Base-by-base conservation (phyloP, 2,329 filamentous ascomycete species). In the Berkeleyomyces rouxiae region DNA sequence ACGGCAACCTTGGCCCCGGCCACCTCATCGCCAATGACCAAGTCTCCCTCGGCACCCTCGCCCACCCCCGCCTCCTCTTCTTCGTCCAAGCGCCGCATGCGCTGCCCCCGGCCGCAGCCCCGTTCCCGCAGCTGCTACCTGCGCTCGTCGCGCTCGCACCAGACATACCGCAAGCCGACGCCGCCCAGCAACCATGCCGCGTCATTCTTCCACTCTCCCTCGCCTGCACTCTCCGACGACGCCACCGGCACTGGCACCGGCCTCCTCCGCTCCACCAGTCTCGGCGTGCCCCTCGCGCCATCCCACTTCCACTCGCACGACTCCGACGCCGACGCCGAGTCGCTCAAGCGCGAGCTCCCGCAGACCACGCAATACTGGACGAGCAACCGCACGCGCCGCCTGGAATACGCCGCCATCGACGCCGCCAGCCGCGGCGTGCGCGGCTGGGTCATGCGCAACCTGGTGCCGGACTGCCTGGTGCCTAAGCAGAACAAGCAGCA, bases 281-380 rank as follows among this genome's bases (percentile, higher is more conserved):
- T 55, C 36, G 51, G 51, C 3, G 10, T 37, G 51, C 31, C 36
- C 33, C 51, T 36, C 33, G 36, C 51, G 7, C 53, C 65, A 66
- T 46, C 46, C 40, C 58, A 59, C 23, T 2, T 31, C 11, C 58
- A 44, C 16, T n/a, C 36, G 9, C 58, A 47, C 13, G 40, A 10
- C 44, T n/a, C 31, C 13, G 7, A 58, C 64, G 64, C 67, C 58
- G 65, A 60, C 40, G 63, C 63, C 42, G 63, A 71, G 42, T 2
- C 73, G 74, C 42, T 71, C 75, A 55, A 55, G 33, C 51, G 51
- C 2, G 74, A 75, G 1, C 82, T 80, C 10, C 80, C 80, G 3
- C 77, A 79, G 67, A 84, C 83, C 2, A 81, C 80, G 1, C 81
- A 85, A 68, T 86, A 85, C 72, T 86, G 83, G 83, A 85, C 82